phyloP scores from a whole-genome alignment of 768 basidiomycete species.

The Saitozyma podzolica region DNA sequence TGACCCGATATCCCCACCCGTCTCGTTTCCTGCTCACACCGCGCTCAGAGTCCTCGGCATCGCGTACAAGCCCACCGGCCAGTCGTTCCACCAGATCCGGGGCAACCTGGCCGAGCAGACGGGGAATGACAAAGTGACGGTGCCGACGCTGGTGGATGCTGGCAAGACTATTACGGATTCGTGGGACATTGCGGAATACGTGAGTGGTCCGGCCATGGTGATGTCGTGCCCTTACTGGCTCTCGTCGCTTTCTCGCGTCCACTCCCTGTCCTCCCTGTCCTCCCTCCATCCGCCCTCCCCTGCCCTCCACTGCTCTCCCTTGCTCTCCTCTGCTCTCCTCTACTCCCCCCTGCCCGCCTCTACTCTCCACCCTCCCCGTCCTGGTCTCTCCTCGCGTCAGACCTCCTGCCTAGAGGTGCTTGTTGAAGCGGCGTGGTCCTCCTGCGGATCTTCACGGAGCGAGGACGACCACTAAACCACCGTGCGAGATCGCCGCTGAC shows the following conservation, averaged over 20 bases:
- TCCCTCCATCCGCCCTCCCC: no score
- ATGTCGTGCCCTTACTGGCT: not conserved
- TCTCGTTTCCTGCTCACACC: not conserved
- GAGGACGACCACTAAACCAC: no score
- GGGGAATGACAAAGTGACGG: not conserved
- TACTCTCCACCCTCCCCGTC: no score
- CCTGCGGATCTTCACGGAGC: no score
- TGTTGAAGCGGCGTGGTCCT: no score
- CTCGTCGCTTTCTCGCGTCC: no score
- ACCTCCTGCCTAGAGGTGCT: no score
- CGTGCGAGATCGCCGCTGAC: not conserved
- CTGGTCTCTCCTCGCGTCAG: no score
- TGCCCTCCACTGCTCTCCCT: no score
- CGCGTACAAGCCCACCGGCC: not conserved
- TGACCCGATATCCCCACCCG: not conserved
- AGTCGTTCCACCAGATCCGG: conserved; percentile 1
- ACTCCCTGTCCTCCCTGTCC: no score
- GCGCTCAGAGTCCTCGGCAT: not conserved
- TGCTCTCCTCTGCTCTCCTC: no score
- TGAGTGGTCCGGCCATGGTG: not conserved
- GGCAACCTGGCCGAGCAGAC: not conserved
- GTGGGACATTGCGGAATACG: not conserved
- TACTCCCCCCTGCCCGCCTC: no score
- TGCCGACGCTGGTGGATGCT: not conserved
- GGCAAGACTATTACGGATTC: not conserved